Evolutionary conservation across 352 stramenopile genomes (phyloP), one percentile per base, ranked within the genome.

Genomic region (Pythium dissotocum): DNA sequence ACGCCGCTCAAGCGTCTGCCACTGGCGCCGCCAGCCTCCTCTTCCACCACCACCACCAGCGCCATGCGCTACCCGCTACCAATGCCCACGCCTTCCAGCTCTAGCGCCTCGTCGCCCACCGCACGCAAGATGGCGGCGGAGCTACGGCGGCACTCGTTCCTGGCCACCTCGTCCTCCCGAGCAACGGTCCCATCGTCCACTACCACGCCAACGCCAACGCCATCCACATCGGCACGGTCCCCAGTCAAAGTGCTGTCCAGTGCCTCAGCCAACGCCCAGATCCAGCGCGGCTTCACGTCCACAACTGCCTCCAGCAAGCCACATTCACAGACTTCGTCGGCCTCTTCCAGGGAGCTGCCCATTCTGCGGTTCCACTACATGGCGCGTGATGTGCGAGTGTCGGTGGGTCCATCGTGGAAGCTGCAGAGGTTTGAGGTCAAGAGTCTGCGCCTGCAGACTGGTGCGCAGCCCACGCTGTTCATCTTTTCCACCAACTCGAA

Each of bases 281-380:
- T 58, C 62, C 40, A 56, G 28, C 26, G 53, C 30, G n/a, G 30
- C 53, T 60, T 60, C 53, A 40, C n/a, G 26, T 38, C 53, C 16
- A 38, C 28, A 13, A 14, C 61, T 18, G 18, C 52, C 8, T 24
- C 52, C n/a, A 36, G 36, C 10, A 70, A 68, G 57, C 40, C 52
- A 13, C 32, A 48, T 24, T 44, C 53, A 51, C 46, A 36, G 16
- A 65, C 56, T n/a, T 52, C 55, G 42, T 24, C 59, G 9, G 28
- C 58, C 8, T 28, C 57, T 16, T 40, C 46, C 13, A 38, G 6
- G 6, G 64, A 77, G 21, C 72, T 91, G 28, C 79, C 83, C 40
- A 75, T 89, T 1, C 56, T 91, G 21, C 71, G 78, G 4, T 65
- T 66, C 56, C 71, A 87, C 35, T 91, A 89, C 49, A 65, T 84